phyloP scores from a whole-genome alignment of 23 red algal species.

The Chondrus crispus region DNA sequence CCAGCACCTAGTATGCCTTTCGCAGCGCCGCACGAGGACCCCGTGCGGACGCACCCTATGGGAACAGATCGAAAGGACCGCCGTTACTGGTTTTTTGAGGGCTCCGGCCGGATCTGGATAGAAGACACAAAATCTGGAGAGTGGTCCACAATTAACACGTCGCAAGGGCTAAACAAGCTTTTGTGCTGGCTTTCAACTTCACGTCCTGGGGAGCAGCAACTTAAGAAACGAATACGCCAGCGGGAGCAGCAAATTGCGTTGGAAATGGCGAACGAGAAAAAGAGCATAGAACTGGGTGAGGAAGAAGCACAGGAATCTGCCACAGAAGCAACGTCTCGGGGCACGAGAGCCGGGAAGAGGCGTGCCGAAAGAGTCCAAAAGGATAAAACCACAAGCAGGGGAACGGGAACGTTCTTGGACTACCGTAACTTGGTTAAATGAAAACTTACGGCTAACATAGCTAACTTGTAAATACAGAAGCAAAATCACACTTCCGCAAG shows the following conservation, averaged over 20 bases:
- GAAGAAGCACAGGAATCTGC: background rate
- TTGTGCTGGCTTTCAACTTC: constrained; percentile 39
- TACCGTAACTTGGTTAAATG: constrained; percentile 2
- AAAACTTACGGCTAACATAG: too few relatives aligned
- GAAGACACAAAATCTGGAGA: constrained; percentile 34
- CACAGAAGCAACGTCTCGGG: background rate
- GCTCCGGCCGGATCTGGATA: constrained; percentile 54
- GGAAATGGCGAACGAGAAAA: background rate
- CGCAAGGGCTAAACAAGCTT: constrained; percentile 10
- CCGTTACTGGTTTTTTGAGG: constrained; percentile 59
- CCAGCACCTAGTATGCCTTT: background rate
- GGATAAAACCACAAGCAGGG: background rate
- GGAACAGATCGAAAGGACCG: constrained; percentile 38
- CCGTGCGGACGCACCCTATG: constrained; percentile 35
- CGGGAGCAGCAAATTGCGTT: constrained; percentile 7
- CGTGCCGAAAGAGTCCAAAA: background rate
- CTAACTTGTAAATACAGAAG: too few relatives aligned
- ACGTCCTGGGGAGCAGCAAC: constrained; percentile 24
- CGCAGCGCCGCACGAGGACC: background rate
- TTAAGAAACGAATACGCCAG: constrained; percentile 11
- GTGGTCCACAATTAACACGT: constrained; percentile 27
- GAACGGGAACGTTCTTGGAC: background rate
- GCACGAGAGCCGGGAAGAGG: background rate
- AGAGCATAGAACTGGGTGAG: background rate
- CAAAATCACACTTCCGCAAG: too few relatives aligned